phyloP scores from a whole-genome alignment of 768 basidiomycete genomes.

The Pluteus cervinus region DNA sequence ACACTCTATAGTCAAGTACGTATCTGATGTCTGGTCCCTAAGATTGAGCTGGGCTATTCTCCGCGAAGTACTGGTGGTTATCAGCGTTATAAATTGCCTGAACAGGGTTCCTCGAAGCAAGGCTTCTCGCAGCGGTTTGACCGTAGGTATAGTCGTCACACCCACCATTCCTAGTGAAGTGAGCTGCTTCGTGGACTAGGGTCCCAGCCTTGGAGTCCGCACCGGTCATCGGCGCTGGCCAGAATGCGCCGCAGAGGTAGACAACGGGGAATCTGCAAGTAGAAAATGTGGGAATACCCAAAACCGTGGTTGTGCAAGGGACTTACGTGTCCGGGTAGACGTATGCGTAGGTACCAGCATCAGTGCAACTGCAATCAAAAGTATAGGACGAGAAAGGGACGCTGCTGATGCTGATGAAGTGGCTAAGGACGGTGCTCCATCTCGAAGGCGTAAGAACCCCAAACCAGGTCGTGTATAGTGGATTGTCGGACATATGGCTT shows the following conservation, averaged over 20 bases:
- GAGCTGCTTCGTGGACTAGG: background rate
- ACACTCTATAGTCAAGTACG: too few relatives aligned
- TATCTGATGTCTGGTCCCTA: too few relatives aligned
- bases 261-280: conserved; percentile 26
- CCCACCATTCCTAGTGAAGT: background rate
- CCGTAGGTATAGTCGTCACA: background rate
- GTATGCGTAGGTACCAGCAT: conserved; percentile 27
- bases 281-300: background rate
- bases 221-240: conserved; percentile 37
- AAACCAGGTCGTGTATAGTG: conserved; percentile 46
- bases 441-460: conserved; percentile 33
- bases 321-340: conserved; percentile 26
- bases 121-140: background rate
- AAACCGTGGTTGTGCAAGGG: background rate
- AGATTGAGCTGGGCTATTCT: too few relatives aligned
- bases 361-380: conserved; percentile 33
- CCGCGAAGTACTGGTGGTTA: too few relatives aligned
- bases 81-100: background rate
- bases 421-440: conserved; percentile 28
- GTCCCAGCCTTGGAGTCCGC: conserved; percentile 34
- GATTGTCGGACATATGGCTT: conserved; percentile 24
- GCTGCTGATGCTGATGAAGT: conserved; percentile 31
- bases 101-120: background rate
- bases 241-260: conserved; percentile 45
- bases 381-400: conserved; percentile 23